A percentile compares a stretch with the other conserved stretches of the same genome.
phyloP scores from a whole-genome alignment of 1,284 basidiomycete species.

The Pholiota adiposa region DNA sequence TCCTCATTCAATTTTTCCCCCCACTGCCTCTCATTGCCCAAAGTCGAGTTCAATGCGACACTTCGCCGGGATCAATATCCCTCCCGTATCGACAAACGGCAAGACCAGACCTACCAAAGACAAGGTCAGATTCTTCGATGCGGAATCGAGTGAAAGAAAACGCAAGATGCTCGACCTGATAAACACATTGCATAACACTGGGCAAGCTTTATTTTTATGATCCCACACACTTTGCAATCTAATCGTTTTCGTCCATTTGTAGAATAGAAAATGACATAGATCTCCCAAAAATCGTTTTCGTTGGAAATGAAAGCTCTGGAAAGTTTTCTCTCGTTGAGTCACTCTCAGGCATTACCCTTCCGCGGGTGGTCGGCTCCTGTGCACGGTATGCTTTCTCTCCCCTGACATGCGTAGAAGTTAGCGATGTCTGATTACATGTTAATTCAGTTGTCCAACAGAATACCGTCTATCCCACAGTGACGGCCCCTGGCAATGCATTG shows the following conservation, averaged over 20 bases:
- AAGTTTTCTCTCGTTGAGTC: slow-evolving; percentile 78
- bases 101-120: no score
- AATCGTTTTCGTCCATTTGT: slow-evolving; percentile 20
- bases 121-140: neutral
- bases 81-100: no score
- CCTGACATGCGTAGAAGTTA: no score
- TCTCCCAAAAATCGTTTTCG: slow-evolving; percentile 69
- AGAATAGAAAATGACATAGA: slow-evolving; percentile 71
- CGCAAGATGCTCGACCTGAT: slow-evolving; percentile 1
- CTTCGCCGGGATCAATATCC: no score
- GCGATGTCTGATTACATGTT: slow-evolving; percentile 43
- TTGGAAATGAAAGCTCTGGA: slow-evolving; percentile 74
- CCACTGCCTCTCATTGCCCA: no score
- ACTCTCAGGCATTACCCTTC: slow-evolving; percentile 72
- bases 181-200: slow-evolving; percentile 12
- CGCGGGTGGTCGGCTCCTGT: slow-evolving; percentile 62
- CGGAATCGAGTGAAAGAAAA: neutral
- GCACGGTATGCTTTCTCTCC: slow-evolving; percentile 54
- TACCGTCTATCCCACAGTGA: slow-evolving; percentile 56
- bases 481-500: slow-evolving; percentile 59
- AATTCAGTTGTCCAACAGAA: slow-evolving; percentile 68
- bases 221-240: slow-evolving; percentile 2
- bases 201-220: slow-evolving; percentile 6
- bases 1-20: no score
- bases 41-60: no score